A percentile compares a stretch with the other conserved stretches of the same genome.
Conservation (phyloP, 2,329 filamentous ascomycete genomes). For the Talaromyces atroroseus region DNA sequence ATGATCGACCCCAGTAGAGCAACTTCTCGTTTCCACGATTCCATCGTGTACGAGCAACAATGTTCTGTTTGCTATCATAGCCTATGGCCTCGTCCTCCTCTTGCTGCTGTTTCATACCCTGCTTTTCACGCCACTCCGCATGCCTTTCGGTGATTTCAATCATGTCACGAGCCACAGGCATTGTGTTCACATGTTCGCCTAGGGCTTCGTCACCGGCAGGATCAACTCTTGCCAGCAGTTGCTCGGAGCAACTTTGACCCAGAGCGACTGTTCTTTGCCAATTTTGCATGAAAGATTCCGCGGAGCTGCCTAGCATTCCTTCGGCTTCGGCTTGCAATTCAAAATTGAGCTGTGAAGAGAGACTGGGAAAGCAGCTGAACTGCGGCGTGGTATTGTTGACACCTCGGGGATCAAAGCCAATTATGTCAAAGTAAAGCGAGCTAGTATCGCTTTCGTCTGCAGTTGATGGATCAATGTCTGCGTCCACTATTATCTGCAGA, state of each 20-base stretch:
- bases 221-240: conserved; percentile 17
- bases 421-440: conserved; percentile 34
- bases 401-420: conserved; percentile 42
- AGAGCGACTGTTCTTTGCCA: conserved; percentile 31
- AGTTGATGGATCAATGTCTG: conserved; percentile 22
- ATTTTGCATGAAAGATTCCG: conserved; percentile 24
- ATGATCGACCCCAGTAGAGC: conserved; percentile 41
- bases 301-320: conserved; percentile 31
- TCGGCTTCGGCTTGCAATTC: conserved; percentile 31
- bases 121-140: conserved; percentile 32
- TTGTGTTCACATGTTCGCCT: conserved; percentile 30
- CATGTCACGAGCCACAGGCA: conserved; percentile 31
- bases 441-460: neutral
- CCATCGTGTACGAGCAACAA: conserved; percentile 27
- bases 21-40: conserved; percentile 26
- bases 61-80: conserved; percentile 16
- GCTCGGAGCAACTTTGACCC: conserved; percentile 26
- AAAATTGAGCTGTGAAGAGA: conserved; percentile 27
- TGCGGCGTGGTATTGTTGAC: conserved; percentile 38
- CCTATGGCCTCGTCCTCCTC: conserved; percentile 17
- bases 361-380: conserved; percentile 36
- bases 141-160: conserved; percentile 35
- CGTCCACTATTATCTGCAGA: conserved; percentile 35
- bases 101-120: conserved; percentile 23
- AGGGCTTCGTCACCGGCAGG: conserved; percentile 20